Base-by-base conservation (phyloP, 257 asterid genomes). In the Solanum pennellii region DNA sequence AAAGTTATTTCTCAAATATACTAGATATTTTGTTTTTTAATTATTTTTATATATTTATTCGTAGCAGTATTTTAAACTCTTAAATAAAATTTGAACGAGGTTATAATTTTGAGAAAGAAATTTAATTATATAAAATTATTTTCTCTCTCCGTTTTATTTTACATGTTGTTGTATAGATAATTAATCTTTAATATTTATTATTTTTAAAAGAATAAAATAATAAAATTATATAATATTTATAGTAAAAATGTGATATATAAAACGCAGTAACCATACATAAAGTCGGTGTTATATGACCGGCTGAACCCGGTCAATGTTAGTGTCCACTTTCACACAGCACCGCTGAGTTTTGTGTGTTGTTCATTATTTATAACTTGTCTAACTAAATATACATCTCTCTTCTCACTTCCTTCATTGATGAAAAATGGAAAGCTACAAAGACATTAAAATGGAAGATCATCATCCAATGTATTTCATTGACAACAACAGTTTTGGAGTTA, bases 371-470 rank as follows among this genome's bases (percentile, higher is more conserved):
- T 52, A 47, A n/a, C 25, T n/a, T n/a, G 25, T 13, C 41, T 44
- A 44, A 0, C 31, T 15, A 8, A 1, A 42, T 25, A 4, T 8
- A 25, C 25, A 4, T 8, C 3, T 44, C 84, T 79, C 84, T 77
- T 77, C 84, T 27, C 37, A 20, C 39, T 44, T 27, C n/a, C 25
- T 44, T 27, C 3, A 18, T 56, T 77, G 47, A 8, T 44, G 35
- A 27, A 25, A 33, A 83, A 85, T 42, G 35, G 42, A 45, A 82
- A 90, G 90, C 85, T 33, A 35, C 23, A 80, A 74, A 56, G 79
- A 85, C 27, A 44, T 84, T 29, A 84, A 90, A 49, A 83, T 92
- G 91, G 93, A 92, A 85, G 93, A 90, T 37, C 47, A 73, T 80
- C 45, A 73, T 82, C 92, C 93, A 15, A 84, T 86, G 33, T 91